These are phyloP conservation scores for Boechera stricta DNA, from an alignment of 345 rosid species.

Conservation along the genomic window DNA sequence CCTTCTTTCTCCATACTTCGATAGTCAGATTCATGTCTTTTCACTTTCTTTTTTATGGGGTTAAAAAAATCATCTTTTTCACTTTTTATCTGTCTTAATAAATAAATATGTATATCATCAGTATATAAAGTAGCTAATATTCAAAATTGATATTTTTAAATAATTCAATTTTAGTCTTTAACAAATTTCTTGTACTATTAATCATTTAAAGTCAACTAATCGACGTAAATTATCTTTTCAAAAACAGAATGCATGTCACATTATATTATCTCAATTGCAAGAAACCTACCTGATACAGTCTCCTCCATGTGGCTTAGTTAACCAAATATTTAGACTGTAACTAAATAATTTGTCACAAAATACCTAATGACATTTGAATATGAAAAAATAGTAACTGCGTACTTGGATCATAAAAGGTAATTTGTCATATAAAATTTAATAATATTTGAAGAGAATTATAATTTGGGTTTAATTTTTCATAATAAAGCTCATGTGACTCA, in stretches of 20 bases:
- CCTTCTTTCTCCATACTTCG: slow-evolving; percentile 16
- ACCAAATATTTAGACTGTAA: slow-evolving; percentile 19
- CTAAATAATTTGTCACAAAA: not conserved
- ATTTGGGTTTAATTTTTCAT: slow-evolving; percentile 1
- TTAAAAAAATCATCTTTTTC: slow-evolving; percentile 22
- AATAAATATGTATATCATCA: slow-evolving; percentile 15
- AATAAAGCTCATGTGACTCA: slow-evolving; percentile 31
- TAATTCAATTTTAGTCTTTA: not conserved
- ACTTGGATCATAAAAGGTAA: slow-evolving; percentile 8
- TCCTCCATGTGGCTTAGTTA: slow-evolving; percentile 13
- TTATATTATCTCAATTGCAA: not conserved
- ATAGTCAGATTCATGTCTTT: slow-evolving; percentile 37
- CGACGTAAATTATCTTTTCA: not conserved
- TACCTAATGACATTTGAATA: slow-evolving; percentile 10
- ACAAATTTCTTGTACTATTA: not conserved
- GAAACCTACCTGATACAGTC: slow-evolving; percentile 3
- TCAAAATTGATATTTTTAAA: not conserved
- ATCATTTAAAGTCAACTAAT: not conserved
- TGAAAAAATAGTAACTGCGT: not conserved
- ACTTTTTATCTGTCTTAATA: slow-evolving; percentile 25
- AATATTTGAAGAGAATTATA: not conserved
- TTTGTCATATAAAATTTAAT: slow-evolving; percentile 4
- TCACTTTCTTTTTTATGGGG: not conserved
- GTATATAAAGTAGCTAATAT: slow-evolving; percentile 7
- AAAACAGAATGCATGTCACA: slow-evolving; percentile 14